These are phyloP conservation scores for Sarcomyxa edulis DNA, from an alignment of 768 basidiomycete genomes.

Conservation along the genomic window DNA sequence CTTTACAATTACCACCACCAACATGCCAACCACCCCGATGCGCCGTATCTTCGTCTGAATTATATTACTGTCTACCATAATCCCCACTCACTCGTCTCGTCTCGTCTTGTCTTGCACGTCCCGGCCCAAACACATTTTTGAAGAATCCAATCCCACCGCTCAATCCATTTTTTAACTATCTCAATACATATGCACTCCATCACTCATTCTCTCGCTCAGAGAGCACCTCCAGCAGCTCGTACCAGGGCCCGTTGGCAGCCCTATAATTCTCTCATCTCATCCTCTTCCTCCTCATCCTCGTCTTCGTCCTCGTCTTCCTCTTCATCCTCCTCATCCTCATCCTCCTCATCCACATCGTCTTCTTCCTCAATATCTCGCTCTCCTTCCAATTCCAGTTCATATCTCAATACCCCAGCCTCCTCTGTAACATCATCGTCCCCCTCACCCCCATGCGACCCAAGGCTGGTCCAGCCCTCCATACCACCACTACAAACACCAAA, in stretches of 20 bases:
- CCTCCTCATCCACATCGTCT: constrained; percentile 36
- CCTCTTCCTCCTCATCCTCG: constrained; percentile 33
- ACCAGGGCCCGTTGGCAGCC: constrained; percentile 79
- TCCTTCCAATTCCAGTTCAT: no score
- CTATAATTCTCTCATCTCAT: constrained; percentile 47
- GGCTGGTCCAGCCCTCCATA: no score
- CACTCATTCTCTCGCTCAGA: constrained; percentile 56
- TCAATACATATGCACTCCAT: constrained; percentile 32
- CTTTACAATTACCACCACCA: constrained; percentile 14
- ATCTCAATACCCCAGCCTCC: constrained; percentile 55
- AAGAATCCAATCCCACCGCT: no score
- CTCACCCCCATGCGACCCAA: no score
- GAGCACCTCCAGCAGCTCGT: constrained; percentile 65
- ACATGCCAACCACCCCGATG: constrained; percentile 22
- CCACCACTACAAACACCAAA: constrained; percentile 25
- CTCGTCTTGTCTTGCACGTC: constrained; percentile 11
- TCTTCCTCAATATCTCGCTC: constrained; percentile 16
- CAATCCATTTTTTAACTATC: constrained; percentile 10
- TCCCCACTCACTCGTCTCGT: constrained; percentile 21
- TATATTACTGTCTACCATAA: no score
- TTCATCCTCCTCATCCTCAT: constrained; percentile 44
- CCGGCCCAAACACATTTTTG: constrained; percentile 16
- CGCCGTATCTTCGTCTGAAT: no score
- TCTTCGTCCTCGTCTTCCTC: constrained; percentile 48
- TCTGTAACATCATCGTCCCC: constrained; percentile 30